These are phyloP conservation scores for Fibroporia radiculosa DNA, from an alignment of 768 basidiomycete genomes.

Conservation along the genomic window DNA sequence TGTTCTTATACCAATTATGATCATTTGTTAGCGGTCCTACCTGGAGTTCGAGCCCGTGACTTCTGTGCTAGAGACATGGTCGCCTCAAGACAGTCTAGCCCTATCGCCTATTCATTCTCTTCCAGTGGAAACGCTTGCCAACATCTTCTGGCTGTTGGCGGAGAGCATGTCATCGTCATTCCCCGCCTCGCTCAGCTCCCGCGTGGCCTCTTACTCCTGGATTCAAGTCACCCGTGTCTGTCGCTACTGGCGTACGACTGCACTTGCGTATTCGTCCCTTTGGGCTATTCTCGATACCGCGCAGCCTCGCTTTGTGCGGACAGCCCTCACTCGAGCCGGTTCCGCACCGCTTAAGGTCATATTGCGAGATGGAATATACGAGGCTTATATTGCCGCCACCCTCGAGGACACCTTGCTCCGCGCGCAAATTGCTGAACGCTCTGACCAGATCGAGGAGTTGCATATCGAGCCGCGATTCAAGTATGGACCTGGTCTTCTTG, in stretches of 20 bases:
- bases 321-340: neutral
- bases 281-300: slow-evolving; percentile 5
- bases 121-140: slow-evolving; percentile 3
- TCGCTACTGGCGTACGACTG: slow-evolving; percentile 8
- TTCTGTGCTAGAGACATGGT: neutral
- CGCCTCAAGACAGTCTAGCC: neutral
- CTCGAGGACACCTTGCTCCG: slow-evolving; percentile 1
- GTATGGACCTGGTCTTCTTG: slow-evolving; percentile 2
- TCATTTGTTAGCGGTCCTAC: no score
- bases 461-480: slow-evolving; percentile 2
- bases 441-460: slow-evolving; percentile 2
- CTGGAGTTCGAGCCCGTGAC: neutral
- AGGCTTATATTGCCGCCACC: neutral
- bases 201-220: neutral
- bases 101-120: slow-evolving; percentile 1
- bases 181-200: neutral
- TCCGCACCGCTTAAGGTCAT: neutral
- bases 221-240: slow-evolving; percentile 4
- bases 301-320: neutral
- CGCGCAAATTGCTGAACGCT: slow-evolving; percentile 4
- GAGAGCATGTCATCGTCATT: neutral
- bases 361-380: neutral
- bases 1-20: no score
- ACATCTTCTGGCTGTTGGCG: slow-evolving; percentile 2
- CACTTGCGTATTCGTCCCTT: slow-evolving; percentile 3